phyloP scores from a whole-genome alignment of 345 rosid species.

The Pelargonium nanum region DNA sequence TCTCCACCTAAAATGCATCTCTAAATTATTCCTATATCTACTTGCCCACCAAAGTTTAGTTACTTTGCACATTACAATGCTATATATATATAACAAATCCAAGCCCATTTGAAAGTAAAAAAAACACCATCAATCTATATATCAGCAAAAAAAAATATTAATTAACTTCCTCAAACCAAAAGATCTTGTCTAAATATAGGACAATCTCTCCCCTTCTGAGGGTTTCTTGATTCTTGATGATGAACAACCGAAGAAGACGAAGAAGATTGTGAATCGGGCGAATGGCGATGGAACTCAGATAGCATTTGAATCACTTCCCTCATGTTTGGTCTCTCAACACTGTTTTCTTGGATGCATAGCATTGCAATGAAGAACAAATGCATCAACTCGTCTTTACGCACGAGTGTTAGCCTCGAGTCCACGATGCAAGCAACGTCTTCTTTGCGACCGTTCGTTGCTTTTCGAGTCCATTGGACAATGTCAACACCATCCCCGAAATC shows the following conservation, averaged over 20 bases:
- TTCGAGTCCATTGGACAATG: constrained; percentile 82
- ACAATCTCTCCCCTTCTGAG: constrained; percentile 12
- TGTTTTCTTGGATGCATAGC: constrained; percentile 79
- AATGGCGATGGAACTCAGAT: constrained; percentile 20
- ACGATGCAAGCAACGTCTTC: constrained; percentile 51
- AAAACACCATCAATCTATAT: constrained; percentile 4
- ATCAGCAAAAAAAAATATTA: background rate
- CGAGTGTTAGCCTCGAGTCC: constrained; percentile 45
- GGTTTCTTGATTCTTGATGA: constrained; percentile 9
- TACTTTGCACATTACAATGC: constrained; percentile 18
- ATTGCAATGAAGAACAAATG: constrained; percentile 77
- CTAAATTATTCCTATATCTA: constrained; percentile 16
- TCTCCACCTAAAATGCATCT: background rate
- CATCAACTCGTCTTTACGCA: constrained; percentile 57
- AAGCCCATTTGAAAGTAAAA: background rate
- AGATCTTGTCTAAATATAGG: constrained; percentile 16
- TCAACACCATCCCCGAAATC: constrained; percentile 76
- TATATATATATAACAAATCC: constrained; percentile 11
- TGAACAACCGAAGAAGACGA: constrained; percentile 13
- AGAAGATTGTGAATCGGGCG: constrained; percentile 8
- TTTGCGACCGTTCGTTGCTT: constrained; percentile 40
- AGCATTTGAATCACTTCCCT: constrained; percentile 92
- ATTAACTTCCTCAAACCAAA: constrained; percentile 2
- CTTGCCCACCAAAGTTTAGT: constrained; percentile 3
- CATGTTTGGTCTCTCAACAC: constrained; percentile 92